phyloP scores from a whole-genome alignment of 768 basidiomycete genomes.

The Leccinum incarnatum region DNA sequence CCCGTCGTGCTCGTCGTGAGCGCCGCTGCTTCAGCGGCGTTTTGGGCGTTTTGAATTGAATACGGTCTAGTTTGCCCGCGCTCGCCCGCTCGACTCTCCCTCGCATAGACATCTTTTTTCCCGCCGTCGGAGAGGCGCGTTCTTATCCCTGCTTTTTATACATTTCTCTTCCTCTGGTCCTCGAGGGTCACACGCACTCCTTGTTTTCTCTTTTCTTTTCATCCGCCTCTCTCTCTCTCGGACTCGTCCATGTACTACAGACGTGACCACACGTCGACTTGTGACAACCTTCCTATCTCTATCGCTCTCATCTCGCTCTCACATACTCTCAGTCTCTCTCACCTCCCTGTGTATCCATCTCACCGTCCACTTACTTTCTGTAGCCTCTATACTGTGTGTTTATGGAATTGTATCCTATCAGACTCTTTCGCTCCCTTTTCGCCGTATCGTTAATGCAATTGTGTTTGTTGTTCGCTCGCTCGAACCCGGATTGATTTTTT shows the following conservation, averaged over 20 bases:
- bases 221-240: not conserved
- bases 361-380: not conserved
- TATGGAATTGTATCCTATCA: not conserved
- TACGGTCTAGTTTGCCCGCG: not conserved
- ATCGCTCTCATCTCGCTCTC: too few species aligned
- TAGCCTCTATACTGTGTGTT: not conserved
- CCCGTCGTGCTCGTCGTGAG: conserved; percentile 3
- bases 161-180: not conserved
- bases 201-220: not conserved
- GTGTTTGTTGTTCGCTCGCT: not conserved
- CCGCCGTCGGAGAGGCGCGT: not conserved
- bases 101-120: not conserved
- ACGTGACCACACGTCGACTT: not conserved
- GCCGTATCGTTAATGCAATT: not conserved
- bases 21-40: not conserved
- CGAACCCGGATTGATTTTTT: too few species aligned
- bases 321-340: not conserved
- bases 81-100: not conserved
- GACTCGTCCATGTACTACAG: not conserved
- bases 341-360: not conserved
- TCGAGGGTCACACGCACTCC: not conserved
- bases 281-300: not conserved
- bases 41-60: not conserved
- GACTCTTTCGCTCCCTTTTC: not conserved
- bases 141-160: not conserved